These are phyloP conservation scores for Wickerhamomyces queroliae DNA, from an alignment of 805 yeast genomes.

Conservation along the genomic window DNA sequence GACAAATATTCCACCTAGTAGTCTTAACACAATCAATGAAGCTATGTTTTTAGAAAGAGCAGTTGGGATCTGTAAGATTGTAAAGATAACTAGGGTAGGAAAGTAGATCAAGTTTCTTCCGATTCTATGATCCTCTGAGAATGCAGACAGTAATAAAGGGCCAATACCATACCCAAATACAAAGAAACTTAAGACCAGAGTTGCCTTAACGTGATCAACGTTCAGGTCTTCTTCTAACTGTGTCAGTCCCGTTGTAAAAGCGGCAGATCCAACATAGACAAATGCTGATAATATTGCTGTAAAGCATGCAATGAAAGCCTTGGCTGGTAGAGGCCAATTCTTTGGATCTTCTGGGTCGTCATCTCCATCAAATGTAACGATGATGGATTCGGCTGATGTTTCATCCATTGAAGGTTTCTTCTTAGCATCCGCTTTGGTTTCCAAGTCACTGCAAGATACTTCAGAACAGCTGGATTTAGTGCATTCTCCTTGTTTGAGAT, in stretches of 20 bases:
- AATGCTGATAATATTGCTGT: conserved; percentile 42
- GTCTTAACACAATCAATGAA: conserved; percentile 43
- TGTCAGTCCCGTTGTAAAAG: conserved; percentile 45
- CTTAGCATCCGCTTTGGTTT: too few relatives aligned
- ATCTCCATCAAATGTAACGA: conserved; percentile 21
- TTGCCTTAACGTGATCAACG: conserved; percentile 38
- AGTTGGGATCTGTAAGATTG: conserved; percentile 49
- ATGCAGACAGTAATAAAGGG: conserved; percentile 52
- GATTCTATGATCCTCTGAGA: conserved; percentile 47
- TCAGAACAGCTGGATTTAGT: too few relatives aligned
- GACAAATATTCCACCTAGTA: conserved; percentile 48
- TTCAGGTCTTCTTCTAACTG: conserved; percentile 39
- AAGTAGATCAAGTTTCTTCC: conserved; percentile 51
- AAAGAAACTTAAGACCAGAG: conserved; percentile 47
- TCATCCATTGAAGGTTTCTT: too few relatives aligned
- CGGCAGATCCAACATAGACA: conserved; percentile 52
- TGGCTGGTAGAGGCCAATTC: conserved; percentile 45
- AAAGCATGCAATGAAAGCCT: conserved; percentile 30
- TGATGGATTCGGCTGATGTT: not conserved
- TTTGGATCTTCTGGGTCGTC: conserved; percentile 52
- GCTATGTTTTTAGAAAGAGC: conserved; percentile 47
- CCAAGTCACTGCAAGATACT: too few relatives aligned
- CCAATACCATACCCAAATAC: conserved; percentile 60
- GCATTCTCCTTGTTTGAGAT: conserved; percentile 1
- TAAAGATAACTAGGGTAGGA: conserved; percentile 39